Conservation (phyloP, 2,329 filamentous ascomycete genomes). For the Fusarium torulosum region DNA sequence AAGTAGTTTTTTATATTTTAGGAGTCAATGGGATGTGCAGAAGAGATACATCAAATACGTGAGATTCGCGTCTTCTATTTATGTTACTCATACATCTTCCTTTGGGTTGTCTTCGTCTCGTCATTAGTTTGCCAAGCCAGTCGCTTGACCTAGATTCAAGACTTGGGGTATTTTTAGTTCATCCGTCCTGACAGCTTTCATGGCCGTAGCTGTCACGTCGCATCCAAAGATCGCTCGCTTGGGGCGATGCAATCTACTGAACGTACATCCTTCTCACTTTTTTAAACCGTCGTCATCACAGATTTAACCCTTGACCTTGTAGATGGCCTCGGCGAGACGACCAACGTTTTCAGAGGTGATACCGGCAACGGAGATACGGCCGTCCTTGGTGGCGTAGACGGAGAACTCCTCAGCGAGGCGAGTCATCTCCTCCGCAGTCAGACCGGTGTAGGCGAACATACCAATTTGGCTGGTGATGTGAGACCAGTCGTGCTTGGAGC, state of each 20-base stretch:
- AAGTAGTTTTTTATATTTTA: not conserved
- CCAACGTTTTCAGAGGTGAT: slow-evolving; percentile 85
- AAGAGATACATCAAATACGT: slow-evolving; percentile 10
- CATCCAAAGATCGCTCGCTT: slow-evolving; percentile 20
- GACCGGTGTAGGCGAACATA: slow-evolving; percentile 99
- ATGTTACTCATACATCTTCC: slow-evolving; percentile 45
- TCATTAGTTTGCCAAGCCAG: slow-evolving; percentile 30
- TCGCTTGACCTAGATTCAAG: slow-evolving; percentile 34
- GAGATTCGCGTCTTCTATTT: slow-evolving; percentile 28
- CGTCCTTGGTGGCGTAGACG: slow-evolving; percentile 96
- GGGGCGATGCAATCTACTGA: not conserved
- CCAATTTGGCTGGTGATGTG: slow-evolving; percentile 99
- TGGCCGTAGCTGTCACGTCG: slow-evolving; percentile 30
- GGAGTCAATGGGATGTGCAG: slow-evolving; percentile 3
- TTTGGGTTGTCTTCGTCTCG: slow-evolving; percentile 39
- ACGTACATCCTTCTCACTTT: slow-evolving; percentile 3
- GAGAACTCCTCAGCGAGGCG: slow-evolving; percentile 93
- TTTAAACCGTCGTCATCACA: not conserved
- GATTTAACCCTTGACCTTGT: slow-evolving; percentile 79
- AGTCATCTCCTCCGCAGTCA: slow-evolving; percentile 93
- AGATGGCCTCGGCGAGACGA: slow-evolving; percentile 85
- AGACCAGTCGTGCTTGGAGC: slow-evolving; percentile 97
- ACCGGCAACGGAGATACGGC: slow-evolving; percentile 86
- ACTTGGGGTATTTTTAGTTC: slow-evolving; percentile 45
- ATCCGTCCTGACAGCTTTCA: slow-evolving; percentile 35